phyloP scores from a whole-genome alignment of 2,329 filamentous ascomycete genomes.

The Dactylella cylindrospora region DNA sequence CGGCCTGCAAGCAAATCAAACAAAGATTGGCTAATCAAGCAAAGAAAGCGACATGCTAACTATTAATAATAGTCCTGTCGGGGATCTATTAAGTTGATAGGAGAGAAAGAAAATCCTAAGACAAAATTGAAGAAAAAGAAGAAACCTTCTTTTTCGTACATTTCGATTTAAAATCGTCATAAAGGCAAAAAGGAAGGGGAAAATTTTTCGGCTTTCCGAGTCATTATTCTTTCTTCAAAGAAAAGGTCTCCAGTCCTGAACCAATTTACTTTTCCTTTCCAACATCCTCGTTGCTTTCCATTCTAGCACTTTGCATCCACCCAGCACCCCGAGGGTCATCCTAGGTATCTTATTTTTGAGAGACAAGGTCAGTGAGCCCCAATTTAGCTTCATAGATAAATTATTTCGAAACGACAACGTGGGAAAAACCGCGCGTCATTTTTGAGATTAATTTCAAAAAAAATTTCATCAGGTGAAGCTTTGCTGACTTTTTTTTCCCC shows the following conservation, averaged over 20 bases:
- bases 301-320: neutral
- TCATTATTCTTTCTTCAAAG: neutral
- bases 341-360: slow-evolving; percentile 6
- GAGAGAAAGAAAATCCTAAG: too few species aligned
- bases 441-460: neutral
- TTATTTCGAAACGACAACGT: slow-evolving; percentile 9
- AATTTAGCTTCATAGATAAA: slow-evolving; percentile 5
- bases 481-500: slow-evolving; percentile 5
- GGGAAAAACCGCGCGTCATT: slow-evolving; percentile 7
- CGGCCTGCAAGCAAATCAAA: too few species aligned
- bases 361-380: slow-evolving; percentile 7
- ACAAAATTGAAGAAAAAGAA: slow-evolving; percentile 1
- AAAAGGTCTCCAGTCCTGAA: slow-evolving; percentile 1
- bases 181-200: too few species aligned
- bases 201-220: neutral
- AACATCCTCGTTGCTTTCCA: slow-evolving; percentile 2
- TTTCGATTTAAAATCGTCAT: too few species aligned
- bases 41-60: too few species aligned
- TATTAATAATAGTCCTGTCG: too few species aligned
- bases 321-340: slow-evolving; percentile 14
- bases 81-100: too few species aligned
- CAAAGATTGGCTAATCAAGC: too few species aligned
- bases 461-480: slow-evolving; percentile 14
- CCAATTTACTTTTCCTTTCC: slow-evolving; percentile 3
- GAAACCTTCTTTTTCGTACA: slow-evolving; percentile 15